Conservation (phyloP, 78 protist species). For the Neovahlkampfia damariscottae region DNA sequence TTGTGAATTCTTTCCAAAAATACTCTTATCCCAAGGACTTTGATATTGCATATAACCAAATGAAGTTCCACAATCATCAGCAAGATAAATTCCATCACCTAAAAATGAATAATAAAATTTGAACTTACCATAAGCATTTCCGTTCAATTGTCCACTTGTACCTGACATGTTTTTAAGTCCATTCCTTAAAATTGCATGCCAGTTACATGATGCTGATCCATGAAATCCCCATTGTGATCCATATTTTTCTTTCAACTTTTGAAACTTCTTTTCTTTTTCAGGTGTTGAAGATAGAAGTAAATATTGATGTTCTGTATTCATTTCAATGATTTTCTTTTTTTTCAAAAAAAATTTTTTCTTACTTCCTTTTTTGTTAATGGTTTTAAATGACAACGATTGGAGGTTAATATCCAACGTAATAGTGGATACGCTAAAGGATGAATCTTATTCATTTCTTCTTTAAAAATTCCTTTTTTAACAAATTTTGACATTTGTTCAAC, state of each 20-base stretch:
- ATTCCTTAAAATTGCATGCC: conserved; percentile 7
- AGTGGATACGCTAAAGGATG: not conserved
- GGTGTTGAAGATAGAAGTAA: not conserved
- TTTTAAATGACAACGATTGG: not conserved
- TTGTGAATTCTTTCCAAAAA: not conserved
- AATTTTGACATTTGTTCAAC: too few species aligned
- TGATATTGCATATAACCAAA: not conserved
- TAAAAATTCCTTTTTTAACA: not conserved
- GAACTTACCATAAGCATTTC: conserved; percentile 28
- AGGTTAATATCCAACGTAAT: not conserved
- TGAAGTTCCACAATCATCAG: conserved; percentile 1
- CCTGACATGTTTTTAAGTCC: conserved; percentile 30
- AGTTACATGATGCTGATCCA: not conserved
- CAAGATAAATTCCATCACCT: conserved; percentile 31
- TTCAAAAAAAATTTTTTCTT: not conserved
- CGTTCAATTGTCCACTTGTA: conserved; percentile 24
- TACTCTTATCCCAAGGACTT: not conserved
- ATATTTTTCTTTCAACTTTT: not conserved
- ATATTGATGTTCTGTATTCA: conserved; percentile 4
- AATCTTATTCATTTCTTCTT: not conserved
- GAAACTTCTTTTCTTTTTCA: not conserved
- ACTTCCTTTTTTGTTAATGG: not conserved
- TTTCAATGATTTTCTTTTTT: too few species aligned
- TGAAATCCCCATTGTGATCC: conserved; percentile 9
- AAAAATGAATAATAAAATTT: too few species aligned